Percentiles rank a stretch among this genome's conserved stretches.
Conservation (phyloP, 1,284 basidiomycete species). For the Ceratobasidium sp. region DNA sequence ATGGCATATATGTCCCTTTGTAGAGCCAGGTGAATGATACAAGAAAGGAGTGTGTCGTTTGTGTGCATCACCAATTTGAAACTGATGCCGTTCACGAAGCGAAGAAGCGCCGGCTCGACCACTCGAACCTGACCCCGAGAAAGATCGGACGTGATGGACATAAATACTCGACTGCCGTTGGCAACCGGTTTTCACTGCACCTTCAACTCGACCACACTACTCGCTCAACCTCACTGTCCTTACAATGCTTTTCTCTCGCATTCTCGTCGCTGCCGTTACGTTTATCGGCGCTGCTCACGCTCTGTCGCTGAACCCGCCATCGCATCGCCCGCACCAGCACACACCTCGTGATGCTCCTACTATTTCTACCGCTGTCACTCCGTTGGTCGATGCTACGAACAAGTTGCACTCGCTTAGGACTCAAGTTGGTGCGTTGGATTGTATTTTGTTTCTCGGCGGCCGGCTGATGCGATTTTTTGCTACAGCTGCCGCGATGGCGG, state of each 20-base stretch:
- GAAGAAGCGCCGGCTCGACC: conserved; percentile 3
- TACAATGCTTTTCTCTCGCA: conserved; percentile 24
- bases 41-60: not conserved
- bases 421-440: conserved; percentile 10
- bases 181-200: not conserved
- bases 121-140: conserved; percentile 18
- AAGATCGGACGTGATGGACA: not conserved
- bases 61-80: conserved; percentile 2
- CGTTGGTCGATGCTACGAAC: not conserved
- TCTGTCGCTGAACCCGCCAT: not conserved
- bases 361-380: not conserved
- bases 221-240: conserved; percentile 12
- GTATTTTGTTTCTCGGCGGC: too few relatives aligned
- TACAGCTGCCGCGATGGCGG: conserved; percentile 27
- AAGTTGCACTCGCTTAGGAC: not conserved
- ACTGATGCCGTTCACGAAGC: not conserved
- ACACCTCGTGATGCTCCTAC: not conserved
- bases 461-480: not conserved
- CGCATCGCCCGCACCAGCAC: not conserved
- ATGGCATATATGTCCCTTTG: not conserved
- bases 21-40: not conserved
- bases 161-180: not conserved
- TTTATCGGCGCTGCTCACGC: not conserved
- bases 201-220: not conserved
- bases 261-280: conserved; percentile 14